These are phyloP conservation scores for Fusarium nanum DNA, from an alignment of 2,329 filamentous ascomycete species.

Conservation along the genomic window DNA sequence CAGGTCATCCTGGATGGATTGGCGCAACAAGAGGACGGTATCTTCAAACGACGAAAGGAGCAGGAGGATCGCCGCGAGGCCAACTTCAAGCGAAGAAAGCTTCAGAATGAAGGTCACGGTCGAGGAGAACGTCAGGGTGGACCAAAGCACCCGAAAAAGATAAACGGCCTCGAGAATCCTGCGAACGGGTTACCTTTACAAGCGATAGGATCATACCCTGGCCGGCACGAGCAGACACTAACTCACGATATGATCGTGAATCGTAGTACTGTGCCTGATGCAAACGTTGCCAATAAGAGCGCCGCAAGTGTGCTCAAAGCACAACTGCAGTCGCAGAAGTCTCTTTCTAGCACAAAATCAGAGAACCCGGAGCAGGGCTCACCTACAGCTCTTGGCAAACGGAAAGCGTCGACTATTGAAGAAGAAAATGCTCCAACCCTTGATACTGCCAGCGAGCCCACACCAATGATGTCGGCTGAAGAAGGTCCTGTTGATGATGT, in stretches of 20 bases:
- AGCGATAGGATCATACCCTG: slow-evolving; percentile 63
- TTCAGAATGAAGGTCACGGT: slow-evolving; percentile 68
- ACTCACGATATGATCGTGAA: slow-evolving; percentile 93
- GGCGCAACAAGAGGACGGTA: slow-evolving; percentile 91
- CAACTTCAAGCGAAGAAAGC: slow-evolving; percentile 79
- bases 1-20: slow-evolving; percentile 90
- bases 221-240: slow-evolving; percentile 63
- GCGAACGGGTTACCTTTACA: slow-evolving; percentile 50
- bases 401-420: slow-evolving; percentile 79
- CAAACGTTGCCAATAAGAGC: slow-evolving; percentile 90
- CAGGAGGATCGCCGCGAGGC: slow-evolving; percentile 86
- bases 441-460: slow-evolving; percentile 63
- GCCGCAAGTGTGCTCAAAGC: slow-evolving; percentile 90
- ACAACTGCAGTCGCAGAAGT: slow-evolving; percentile 68
- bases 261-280: slow-evolving; percentile 71
- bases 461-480: slow-evolving; percentile 62
- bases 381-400: slow-evolving; percentile 72
- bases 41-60: slow-evolving; percentile 89
- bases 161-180: slow-evolving; percentile 52
- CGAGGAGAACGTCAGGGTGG: slow-evolving; percentile 40
- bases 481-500: slow-evolving; percentile 83
- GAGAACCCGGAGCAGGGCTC: slow-evolving; percentile 51
- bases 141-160: slow-evolving; percentile 32
- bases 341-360: slow-evolving; percentile 29
- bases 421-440: slow-evolving; percentile 69